Conservation (phyloP, 2,329 filamentous ascomycete genomes). For the Exophiala calicioides region DNA sequence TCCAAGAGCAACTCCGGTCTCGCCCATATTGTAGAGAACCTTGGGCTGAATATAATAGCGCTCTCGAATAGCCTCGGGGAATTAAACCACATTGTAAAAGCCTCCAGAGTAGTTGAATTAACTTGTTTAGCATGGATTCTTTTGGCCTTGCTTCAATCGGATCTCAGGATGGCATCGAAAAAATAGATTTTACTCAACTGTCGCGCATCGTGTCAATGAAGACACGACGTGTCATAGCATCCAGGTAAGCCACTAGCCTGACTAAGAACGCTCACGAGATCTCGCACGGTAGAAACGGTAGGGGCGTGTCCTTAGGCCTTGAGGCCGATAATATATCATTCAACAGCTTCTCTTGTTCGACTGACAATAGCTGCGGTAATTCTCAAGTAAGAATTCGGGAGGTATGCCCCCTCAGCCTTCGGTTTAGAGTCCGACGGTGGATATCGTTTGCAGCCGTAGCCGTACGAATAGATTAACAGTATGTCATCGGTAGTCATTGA, state of each 20-base stretch:
- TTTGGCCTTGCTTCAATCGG: slow-evolving; percentile 21
- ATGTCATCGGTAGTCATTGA: background rate
- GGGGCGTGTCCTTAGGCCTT: slow-evolving; percentile 12
- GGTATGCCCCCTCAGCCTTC: slow-evolving; percentile 1
- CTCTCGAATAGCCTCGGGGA: background rate
- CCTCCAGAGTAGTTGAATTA: slow-evolving; percentile 23
- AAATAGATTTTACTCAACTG: slow-evolving; percentile 26
- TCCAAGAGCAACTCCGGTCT: slow-evolving; percentile 18
- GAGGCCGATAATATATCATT: slow-evolving; percentile 17
- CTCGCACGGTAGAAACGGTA: slow-evolving; percentile 6
- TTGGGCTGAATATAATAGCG: slow-evolving; percentile 18
- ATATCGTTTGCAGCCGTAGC: slow-evolving; percentile 7
- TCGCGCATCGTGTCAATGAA: too few species aligned
- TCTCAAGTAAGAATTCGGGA: background rate
- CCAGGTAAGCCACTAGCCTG: background rate
- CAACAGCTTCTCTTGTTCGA: slow-evolving; percentile 12
- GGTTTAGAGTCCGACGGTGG: background rate
- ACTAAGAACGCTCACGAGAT: slow-evolving; percentile 6
- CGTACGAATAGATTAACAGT: slow-evolving; percentile 5
- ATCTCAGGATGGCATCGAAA: slow-evolving; percentile 28
- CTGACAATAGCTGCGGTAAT: slow-evolving; percentile 9
- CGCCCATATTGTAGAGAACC: slow-evolving; percentile 29
- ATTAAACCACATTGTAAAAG: slow-evolving; percentile 6
- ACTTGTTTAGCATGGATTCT: slow-evolving; percentile 25
- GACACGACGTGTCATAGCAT: slow-evolving; percentile 23